Conservation (phyloP, 441 rosid genomes). For the Populus tomentosa region DNA sequence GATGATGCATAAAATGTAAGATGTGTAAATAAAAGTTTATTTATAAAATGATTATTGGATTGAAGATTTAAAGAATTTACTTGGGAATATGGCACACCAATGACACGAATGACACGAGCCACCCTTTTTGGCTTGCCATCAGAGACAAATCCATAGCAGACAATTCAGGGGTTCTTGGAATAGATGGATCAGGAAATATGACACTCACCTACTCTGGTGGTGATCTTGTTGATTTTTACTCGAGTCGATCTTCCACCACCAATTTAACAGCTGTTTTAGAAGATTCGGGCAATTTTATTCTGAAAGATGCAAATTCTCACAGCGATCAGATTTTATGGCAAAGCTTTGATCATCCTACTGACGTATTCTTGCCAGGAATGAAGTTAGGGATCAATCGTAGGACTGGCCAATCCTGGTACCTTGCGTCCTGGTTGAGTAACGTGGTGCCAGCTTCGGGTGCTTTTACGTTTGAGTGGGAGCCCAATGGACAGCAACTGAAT, state of each 20-base stretch:
- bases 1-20: too few relatives aligned
- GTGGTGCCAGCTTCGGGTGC: conserved; percentile 16
- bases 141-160: conserved; percentile 13
- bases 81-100: conserved; percentile 14
- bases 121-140: conserved; percentile 31
- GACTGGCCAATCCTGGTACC: conserved; percentile 11
- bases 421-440: conserved; percentile 21
- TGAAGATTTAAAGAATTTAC: neutral
- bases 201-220: conserved; percentile 7
- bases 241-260: neutral
- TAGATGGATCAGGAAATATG: conserved; percentile 23
- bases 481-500: neutral
- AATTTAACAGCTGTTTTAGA: conserved; percentile 11
- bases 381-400: conserved; percentile 23
- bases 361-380: conserved; percentile 35
- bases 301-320: neutral
- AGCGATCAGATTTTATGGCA: conserved; percentile 23
- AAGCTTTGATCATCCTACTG: conserved; percentile 38
- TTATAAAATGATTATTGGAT: too few relatives aligned
- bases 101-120: too few relatives aligned
- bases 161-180: conserved; percentile 9
- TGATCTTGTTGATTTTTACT: neutral
- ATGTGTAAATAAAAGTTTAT: too few relatives aligned
- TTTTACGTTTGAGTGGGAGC: conserved; percentile 16
- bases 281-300: conserved; percentile 13